Evolutionary conservation across 192 early-diverging fungal species (phyloP).

Genomic region (Umbelopsis sp.): DNA sequence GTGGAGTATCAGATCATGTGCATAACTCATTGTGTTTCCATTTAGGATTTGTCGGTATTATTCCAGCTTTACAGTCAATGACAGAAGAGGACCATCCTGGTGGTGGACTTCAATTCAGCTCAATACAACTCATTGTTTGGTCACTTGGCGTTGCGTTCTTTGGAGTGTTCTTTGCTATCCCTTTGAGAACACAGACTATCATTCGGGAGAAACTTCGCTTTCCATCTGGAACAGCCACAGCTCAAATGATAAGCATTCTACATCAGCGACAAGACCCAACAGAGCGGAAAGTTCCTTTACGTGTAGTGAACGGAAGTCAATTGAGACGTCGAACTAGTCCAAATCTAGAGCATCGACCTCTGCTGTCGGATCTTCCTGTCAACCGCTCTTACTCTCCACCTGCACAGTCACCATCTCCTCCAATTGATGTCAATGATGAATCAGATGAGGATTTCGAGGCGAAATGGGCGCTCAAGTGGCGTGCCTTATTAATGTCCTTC

Average conservation of each 20-base stretch:
- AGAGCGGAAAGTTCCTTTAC: background rate
- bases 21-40: no score
- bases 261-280: constrained; percentile 61
- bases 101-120: constrained; percentile 29
- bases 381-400: constrained; percentile 13
- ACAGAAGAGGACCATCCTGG: constrained; percentile 55
- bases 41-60: constrained; percentile 74
- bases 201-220: constrained; percentile 81
- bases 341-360: background rate
- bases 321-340: background rate
- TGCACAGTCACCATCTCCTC: constrained; percentile 7
- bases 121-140: constrained; percentile 65
- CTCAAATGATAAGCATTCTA: constrained; percentile 78
- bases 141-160: constrained; percentile 80
- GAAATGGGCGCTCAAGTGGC: constrained; percentile 63
- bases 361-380: background rate
- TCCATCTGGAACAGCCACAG: constrained; percentile 85
- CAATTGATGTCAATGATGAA: background rate
- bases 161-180: constrained; percentile 90
- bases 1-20: no score
- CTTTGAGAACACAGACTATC: constrained; percentile 76
- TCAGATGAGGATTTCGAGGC: constrained; percentile 42
- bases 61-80: constrained; percentile 79
- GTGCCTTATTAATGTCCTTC: constrained; percentile 57
- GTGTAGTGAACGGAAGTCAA: background rate